phyloP scores from a whole-genome alignment of 2,329 filamentous ascomycete genomes.

The Talaromyces sp. region DNA sequence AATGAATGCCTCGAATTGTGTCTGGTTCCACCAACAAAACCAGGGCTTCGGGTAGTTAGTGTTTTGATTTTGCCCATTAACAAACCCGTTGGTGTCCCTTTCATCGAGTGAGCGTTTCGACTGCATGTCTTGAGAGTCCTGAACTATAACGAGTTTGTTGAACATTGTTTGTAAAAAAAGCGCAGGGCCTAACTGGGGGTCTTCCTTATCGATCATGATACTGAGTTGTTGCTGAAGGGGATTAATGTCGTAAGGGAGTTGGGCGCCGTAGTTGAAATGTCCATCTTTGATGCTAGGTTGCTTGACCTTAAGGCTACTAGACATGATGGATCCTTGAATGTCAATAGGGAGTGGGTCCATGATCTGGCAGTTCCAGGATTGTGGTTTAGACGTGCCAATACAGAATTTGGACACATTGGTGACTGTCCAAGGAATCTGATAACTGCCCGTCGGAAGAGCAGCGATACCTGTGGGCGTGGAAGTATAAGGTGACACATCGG shows the following conservation, averaged over 20 bases:
- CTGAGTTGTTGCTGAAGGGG: slow-evolving; percentile 46
- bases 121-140: slow-evolving; percentile 29
- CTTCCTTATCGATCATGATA: slow-evolving; percentile 57
- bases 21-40: slow-evolving; percentile 69
- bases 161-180: slow-evolving; percentile 62
- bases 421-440: slow-evolving; percentile 46
- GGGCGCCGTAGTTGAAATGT: slow-evolving; percentile 58
- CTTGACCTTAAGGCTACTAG: slow-evolving; percentile 37
- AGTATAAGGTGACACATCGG: slow-evolving; percentile 52
- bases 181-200: slow-evolving; percentile 57
- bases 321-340: slow-evolving; percentile 25
- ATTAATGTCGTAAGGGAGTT: slow-evolving; percentile 51
- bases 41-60: slow-evolving; percentile 58
- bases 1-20: slow-evolving; percentile 64
- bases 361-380: slow-evolving; percentile 52
- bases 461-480: slow-evolving; percentile 43
- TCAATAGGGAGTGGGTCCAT: slow-evolving; percentile 34
- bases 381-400: slow-evolving; percentile 42
- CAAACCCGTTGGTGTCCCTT: background rate
- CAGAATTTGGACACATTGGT: slow-evolving; percentile 51
- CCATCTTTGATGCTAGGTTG: slow-evolving; percentile 37
- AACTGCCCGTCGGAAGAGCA: slow-evolving; percentile 52
- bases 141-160: slow-evolving; percentile 61
- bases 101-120: slow-evolving; percentile 30
- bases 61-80: background rate